Conservation (phyloP, 2,329 filamentous ascomycete genomes). For the Penicillium corylophilum region DNA sequence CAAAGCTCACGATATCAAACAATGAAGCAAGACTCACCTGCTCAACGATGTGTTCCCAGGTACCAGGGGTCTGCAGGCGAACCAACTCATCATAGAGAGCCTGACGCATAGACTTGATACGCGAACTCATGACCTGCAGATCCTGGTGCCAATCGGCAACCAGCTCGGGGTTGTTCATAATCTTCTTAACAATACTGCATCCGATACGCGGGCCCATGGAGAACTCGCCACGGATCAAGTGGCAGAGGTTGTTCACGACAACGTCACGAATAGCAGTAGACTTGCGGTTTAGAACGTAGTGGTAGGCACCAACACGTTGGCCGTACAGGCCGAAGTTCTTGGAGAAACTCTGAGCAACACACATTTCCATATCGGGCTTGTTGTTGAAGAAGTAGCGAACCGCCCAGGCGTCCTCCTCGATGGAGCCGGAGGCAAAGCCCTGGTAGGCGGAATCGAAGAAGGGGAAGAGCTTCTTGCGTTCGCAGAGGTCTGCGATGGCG, state of each 20-base stretch:
- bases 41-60: slow-evolving; percentile 97
- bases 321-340: slow-evolving; percentile 82
- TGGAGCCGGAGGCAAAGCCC: slow-evolving; percentile 89
- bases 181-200: slow-evolving; percentile 76
- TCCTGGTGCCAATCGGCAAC: slow-evolving; percentile 90
- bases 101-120: slow-evolving; percentile 88
- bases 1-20: too few species aligned
- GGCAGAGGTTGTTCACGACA: slow-evolving; percentile 40
- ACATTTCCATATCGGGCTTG: slow-evolving; percentile 65
- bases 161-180: slow-evolving; percentile 74
- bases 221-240: slow-evolving; percentile 41
- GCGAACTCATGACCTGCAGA: slow-evolving; percentile 84
- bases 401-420: slow-evolving; percentile 80
- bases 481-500: slow-evolving; percentile 75
- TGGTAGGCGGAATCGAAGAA: slow-evolving; percentile 99
- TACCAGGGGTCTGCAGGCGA: slow-evolving; percentile 78
- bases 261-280: slow-evolving; percentile 29
- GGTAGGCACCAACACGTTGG: slow-evolving; percentile 92
- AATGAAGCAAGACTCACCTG: slow-evolving; percentile 60
- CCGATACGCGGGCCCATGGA: slow-evolving; percentile 73
- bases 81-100: slow-evolving; percentile 77
- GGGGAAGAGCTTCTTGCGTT: slow-evolving; percentile 81
- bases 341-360: slow-evolving; percentile 60
- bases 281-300: slow-evolving; percentile 49
- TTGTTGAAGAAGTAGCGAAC: slow-evolving; percentile 88